Evolutionary conservation across 768 basidiomycete species (phyloP).

Genomic region (Udeniomyces megalosporus): DNA sequence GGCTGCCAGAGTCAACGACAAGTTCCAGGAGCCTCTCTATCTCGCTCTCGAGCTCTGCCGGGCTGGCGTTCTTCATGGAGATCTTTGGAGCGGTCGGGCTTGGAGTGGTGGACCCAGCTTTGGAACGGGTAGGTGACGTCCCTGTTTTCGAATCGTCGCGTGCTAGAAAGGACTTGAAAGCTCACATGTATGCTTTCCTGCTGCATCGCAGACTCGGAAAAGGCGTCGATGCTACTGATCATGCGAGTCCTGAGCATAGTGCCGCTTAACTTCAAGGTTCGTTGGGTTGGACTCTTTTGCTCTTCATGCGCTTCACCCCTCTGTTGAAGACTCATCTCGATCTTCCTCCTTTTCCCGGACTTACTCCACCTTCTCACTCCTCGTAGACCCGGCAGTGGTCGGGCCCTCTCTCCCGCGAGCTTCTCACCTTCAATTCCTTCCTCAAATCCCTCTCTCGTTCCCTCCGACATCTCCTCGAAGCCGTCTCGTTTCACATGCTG

Average conservation of each 20-base stretch:
- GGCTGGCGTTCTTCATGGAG: conserved; percentile 92
- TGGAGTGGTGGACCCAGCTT: conserved; percentile 93
- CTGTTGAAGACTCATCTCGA: neutral
- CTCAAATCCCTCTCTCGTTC: conserved; percentile 80
- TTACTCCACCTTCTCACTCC: neutral
- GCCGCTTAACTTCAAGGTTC: conserved; percentile 80
- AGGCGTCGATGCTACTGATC: conserved; percentile 82
- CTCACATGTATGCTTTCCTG: conserved; percentile 16
- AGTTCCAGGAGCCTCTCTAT: conserved; percentile 93
- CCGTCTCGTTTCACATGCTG: conserved; percentile 81
- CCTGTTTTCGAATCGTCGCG: conserved; percentile 11
- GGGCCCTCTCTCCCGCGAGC: conserved; percentile 86
- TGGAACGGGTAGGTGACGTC: conserved; percentile 67
- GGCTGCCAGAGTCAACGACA: conserved; percentile 73
- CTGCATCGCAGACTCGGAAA: conserved; percentile 59
- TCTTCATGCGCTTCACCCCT: too few species aligned
- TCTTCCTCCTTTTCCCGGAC: neutral
- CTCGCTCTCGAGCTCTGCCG: conserved; percentile 86
- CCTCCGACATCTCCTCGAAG: conserved; percentile 74
- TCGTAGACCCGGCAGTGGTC: conserved; percentile 81
- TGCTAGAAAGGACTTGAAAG: too few species aligned
- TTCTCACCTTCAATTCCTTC: conserved; percentile 97
- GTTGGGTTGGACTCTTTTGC: conserved; percentile 21
- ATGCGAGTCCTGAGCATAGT: conserved; percentile 94
- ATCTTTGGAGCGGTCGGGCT: conserved; percentile 69